These are phyloP conservation scores for Aspergillus novofumigatus DNA, from an alignment of 2,329 filamentous ascomycete species.

Conservation along the genomic window DNA sequence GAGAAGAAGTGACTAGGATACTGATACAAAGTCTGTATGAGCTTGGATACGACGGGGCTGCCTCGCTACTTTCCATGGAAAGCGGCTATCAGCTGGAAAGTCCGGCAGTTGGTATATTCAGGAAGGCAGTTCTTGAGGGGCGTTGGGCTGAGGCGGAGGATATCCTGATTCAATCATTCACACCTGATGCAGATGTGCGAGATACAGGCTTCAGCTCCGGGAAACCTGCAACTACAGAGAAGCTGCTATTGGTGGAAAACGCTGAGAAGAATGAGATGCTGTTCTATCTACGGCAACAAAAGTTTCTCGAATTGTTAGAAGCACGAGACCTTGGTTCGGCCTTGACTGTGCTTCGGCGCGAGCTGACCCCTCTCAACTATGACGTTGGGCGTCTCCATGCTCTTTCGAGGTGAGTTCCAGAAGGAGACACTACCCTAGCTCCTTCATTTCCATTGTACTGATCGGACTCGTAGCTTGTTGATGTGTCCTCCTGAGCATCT, in stretches of 20 bases:
- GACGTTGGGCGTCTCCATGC: conserved; percentile 74
- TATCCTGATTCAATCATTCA: conserved; percentile 59
- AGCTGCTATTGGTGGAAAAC: conserved; percentile 69
- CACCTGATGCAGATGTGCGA: conserved; percentile 43
- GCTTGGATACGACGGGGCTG: conserved; percentile 78
- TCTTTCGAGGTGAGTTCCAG: conserved; percentile 61
- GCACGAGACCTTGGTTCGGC: conserved; percentile 67
- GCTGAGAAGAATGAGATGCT: conserved; percentile 76
- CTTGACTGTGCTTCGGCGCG: conserved; percentile 76
- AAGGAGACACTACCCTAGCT: background rate
- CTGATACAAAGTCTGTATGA: conserved; percentile 87
- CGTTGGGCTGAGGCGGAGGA: conserved; percentile 82
- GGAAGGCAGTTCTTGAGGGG: conserved; percentile 73
- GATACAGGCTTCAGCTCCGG: conserved; percentile 31
- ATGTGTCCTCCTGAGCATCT: conserved; percentile 85
- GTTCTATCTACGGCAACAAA: conserved; percentile 87
- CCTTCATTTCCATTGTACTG: background rate
- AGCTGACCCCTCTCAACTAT: conserved; percentile 80
- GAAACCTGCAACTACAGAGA: conserved; percentile 39
- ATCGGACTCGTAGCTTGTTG: conserved; percentile 58
- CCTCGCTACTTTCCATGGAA: conserved; percentile 68
- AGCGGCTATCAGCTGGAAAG: conserved; percentile 88
- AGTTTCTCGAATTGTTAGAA: conserved; percentile 88
- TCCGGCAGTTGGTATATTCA: conserved; percentile 78
- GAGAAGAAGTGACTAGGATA: conserved; percentile 88